Evolutionary conservation across 495 filamentous ascomycete genomes (phyloP), one percentile per base, ranked within the genome.

Genomic region (Penicillium coprophilum): DNA sequence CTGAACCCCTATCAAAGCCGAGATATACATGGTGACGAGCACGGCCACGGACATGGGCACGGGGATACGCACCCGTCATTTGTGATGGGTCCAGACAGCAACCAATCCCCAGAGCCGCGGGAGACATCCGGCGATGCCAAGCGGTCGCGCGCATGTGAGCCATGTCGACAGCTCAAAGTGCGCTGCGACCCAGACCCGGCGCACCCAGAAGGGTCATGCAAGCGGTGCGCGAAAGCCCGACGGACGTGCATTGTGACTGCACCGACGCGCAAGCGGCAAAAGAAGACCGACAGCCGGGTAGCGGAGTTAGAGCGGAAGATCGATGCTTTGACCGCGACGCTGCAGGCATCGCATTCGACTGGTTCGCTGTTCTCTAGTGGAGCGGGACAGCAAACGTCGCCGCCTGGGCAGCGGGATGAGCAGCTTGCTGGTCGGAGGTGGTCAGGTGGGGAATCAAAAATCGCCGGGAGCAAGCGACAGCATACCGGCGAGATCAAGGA

Each of bases 271-370:
- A 97, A 96, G 71, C 79, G 93, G 28, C 89, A 92, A 76, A 96
- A 94, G 77, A 97, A 96, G 77, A 91, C 89, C 27, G 94, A 96
- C 67, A 91, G 84, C 55, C 83, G 92, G 38, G 92, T 98, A 8
- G 87, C 91, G 13, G 93, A 97, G 73, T 77, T 98, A 40, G 94
- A 98, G 73, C 90, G 87, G 75, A 96, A 95, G 76, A 92, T 98
- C 47, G 91, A 96, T 74, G 89, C 86, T 11, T 67, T 96, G 69
- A 96, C 89, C 3, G 90, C 89, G 0, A 89, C 81, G 47, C 63
- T 96, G 51, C 82, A 89, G 31, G 84, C 86, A 1, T 55, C 78
- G 10, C 59, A 72, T 17, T 50, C 55, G 19, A 41, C 43, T 5
- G 15, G 56, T 11, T 32, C 64, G 17, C 31, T 65, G 2, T 36